Evolutionary conservation across 306 rosid genomes (phyloP), one percentile per base, ranked within the genome.

Genomic region (Calophaca sinica): DNA sequence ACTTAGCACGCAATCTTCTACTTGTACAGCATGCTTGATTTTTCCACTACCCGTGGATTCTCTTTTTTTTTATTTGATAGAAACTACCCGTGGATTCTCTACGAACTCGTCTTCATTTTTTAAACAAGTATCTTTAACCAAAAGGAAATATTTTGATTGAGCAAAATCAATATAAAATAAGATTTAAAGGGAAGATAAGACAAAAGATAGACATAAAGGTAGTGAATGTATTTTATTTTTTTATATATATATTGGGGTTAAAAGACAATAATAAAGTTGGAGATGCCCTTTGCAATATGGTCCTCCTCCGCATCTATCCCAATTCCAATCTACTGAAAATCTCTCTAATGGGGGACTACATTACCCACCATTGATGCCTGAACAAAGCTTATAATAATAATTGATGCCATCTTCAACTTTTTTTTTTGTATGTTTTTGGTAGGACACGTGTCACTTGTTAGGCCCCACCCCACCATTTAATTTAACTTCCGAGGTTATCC

Each of bases 151-250:
- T 64, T 52, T 70, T 28, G 73, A 62, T 52, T 69, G 29, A 28
- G 54, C 6, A 53, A 33, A 58, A 75, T 70, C 57, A 76, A 77
- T 55, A 63, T 63, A 52, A 69, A 33, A 68, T 69, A 57, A 31
- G 29, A 59, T 20, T 58, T 71, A 72, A 73, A 70, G 77, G 36
- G 5, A 7, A 62, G 86, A 70, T 33, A 70, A 70, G 86, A 79
- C 81, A 83, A 69, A 79, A 73, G 74, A 72, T 55, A 60, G 74
- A 74, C 77, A 69, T 79, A 79, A 78, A 74, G 83, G 64, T 61
- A 1, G 69, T 57, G 70, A 77, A 73, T 33, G 44, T 51, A 54
- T 51, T 53, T 38, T 64, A 42, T 76, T 5, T 33, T 20, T 15
- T 64, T 44, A 48, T 68, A 6, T 8, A 39, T 53, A 58, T 41